Evolutionary conservation across 305 asterid genomes (phyloP).

Genomic region (Fraxinus floribunda): DNA sequence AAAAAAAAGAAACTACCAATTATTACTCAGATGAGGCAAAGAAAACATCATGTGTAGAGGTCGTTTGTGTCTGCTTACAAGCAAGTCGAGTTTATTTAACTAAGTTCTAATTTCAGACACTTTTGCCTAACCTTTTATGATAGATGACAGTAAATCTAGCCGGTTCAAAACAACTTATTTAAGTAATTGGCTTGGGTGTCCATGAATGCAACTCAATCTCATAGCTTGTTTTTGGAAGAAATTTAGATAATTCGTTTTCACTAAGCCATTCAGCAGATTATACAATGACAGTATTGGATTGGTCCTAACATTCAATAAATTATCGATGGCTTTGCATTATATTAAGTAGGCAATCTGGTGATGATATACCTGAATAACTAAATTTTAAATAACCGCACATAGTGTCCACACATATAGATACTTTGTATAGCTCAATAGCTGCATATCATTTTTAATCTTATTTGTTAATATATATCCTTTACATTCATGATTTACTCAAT

Average conservation of each 20-base stretch:
- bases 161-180: background rate
- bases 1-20: background rate
- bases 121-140: background rate
- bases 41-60: background rate
- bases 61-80: background rate
- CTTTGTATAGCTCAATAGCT: background rate
- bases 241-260: background rate
- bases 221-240: background rate
- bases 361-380: background rate
- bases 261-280: background rate
- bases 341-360: background rate
- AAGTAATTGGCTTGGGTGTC: background rate
- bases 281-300: background rate
- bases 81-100: background rate
- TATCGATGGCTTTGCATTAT: background rate
- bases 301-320: slow-evolving; percentile 14
- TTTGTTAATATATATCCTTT: background rate
- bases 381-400: background rate
- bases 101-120: background rate
- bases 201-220: background rate
- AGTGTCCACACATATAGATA: background rate
- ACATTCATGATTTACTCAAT: background rate
- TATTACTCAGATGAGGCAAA: background rate
- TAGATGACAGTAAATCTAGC: background rate
- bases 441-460: background rate